A percentile compares a stretch with the other conserved stretches of the same genome.
These are phyloP conservation scores for Tubosaeta sp. DNA, from an alignment of 768 basidiomycete species.

Conservation along the genomic window DNA sequence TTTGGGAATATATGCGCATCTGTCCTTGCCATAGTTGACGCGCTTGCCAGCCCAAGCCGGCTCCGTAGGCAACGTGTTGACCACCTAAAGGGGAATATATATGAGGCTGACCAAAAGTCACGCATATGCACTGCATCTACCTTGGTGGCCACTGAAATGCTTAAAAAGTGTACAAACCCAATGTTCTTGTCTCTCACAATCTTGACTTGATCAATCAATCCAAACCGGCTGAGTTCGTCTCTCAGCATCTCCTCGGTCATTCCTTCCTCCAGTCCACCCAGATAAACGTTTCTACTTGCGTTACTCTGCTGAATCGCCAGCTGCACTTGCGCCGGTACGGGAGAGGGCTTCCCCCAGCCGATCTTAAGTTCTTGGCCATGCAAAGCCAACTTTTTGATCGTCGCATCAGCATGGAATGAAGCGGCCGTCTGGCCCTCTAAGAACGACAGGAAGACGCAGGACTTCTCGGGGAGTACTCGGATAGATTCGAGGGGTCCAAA, in stretches of 20 bases:
- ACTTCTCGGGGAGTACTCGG: conserved; percentile 93
- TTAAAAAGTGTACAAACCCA: conserved; percentile 97
- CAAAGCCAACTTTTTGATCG: conserved; percentile 87
- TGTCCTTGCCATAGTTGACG: conserved; percentile 98
- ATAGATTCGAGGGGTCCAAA: conserved; percentile 96
- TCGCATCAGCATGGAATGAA: conserved; percentile 96
- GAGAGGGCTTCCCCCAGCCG: conserved; percentile 95
- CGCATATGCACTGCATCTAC: conserved; percentile 37
- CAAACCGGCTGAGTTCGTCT: conserved; percentile 89
- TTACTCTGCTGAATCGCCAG: conserved; percentile 89
- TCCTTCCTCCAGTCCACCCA: conserved; percentile 87
- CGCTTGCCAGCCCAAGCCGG: conserved; percentile 93
- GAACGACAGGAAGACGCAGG: conserved; percentile 98
- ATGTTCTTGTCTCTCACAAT: conserved; percentile 99
- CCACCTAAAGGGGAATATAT: conserved; percentile 56
- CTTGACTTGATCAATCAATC: conserved; percentile 98
- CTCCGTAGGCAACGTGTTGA: conserved; percentile 87
- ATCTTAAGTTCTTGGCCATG: conserved; percentile 98
- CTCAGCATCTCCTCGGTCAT: conserved; percentile 90
- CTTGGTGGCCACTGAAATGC: conserved; percentile 93
- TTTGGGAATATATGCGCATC: conserved; percentile 96
- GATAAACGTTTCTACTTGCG: conserved; percentile 93
- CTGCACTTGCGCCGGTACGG: conserved; percentile 81
- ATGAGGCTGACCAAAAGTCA: not conserved
- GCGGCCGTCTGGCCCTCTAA: conserved; percentile 89